Conservation (phyloP, 2,329 filamentous ascomycete species). For the Aspergillus udagawae region DNA sequence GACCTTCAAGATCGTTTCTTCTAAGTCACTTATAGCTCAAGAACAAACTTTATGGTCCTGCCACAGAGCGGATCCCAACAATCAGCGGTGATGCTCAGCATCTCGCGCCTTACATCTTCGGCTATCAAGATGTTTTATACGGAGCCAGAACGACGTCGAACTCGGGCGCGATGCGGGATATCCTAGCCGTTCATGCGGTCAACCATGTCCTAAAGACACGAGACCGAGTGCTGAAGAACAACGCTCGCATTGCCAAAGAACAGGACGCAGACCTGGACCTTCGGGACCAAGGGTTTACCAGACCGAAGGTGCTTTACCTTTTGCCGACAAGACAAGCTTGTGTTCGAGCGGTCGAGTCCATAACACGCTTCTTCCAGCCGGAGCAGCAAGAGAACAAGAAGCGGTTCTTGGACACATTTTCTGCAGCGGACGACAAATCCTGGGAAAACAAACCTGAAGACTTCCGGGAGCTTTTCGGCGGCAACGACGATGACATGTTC, state of each 20-base stretch:
- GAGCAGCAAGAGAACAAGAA: slow-evolving; percentile 95
- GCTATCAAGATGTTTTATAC: slow-evolving; percentile 76
- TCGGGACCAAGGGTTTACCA: slow-evolving; percentile 90
- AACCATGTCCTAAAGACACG: slow-evolving; percentile 94
- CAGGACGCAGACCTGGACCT: slow-evolving; percentile 66
- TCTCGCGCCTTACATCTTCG: slow-evolving; percentile 69
- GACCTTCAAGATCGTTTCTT: slow-evolving; percentile 16
- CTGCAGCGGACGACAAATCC: slow-evolving; percentile 64
- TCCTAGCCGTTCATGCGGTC: slow-evolving; percentile 76
- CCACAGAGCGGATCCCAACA: slow-evolving; percentile 50
- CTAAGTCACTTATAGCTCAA: slow-evolving; percentile 58
- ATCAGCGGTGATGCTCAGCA: slow-evolving; percentile 62
- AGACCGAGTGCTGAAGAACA: slow-evolving; percentile 90
- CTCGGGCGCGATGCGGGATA: slow-evolving; percentile 62
- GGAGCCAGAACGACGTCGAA: slow-evolving; percentile 68
- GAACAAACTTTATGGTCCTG: slow-evolving; percentile 59
- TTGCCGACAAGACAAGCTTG: slow-evolving; percentile 86
- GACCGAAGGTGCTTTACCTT: slow-evolving; percentile 88
- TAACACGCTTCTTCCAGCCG: slow-evolving; percentile 70
- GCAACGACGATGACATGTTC: slow-evolving; percentile 97
- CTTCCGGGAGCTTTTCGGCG: slow-evolving; percentile 83
- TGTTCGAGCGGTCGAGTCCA: slow-evolving; percentile 70
- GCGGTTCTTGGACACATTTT: slow-evolving; percentile 81
- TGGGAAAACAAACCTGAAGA: slow-evolving; percentile 75
- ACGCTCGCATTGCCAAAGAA: slow-evolving; percentile 68